phyloP scores from a whole-genome alignment of 371 early-diverging fungal genomes.

The Synchytrium microbalum region DNA sequence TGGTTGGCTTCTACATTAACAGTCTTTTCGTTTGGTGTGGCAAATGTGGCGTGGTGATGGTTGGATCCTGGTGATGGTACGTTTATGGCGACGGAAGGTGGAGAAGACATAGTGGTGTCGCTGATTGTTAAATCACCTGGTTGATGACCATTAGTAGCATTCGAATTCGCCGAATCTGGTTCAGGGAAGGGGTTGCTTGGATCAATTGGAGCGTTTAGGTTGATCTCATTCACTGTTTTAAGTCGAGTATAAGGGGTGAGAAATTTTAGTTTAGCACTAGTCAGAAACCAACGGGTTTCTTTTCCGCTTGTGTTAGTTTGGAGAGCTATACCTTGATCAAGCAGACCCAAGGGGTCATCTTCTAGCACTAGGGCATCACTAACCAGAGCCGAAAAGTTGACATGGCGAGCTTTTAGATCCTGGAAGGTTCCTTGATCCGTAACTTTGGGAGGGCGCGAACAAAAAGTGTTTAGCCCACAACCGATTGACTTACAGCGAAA shows the following conservation, averaged over 20 bases:
- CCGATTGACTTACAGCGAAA: background rate
- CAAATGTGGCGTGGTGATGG: background rate
- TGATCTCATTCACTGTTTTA: slow-evolving; percentile 27
- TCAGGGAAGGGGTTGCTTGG: background rate
- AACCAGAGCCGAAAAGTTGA: slow-evolving; percentile 37
- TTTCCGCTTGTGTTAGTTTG: slow-evolving; percentile 11
- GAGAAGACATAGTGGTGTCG: slow-evolving; percentile 17
- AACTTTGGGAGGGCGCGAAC: no score
- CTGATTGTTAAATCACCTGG: background rate
- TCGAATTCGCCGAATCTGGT: no score
- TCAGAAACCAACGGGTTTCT: no score
- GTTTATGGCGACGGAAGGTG: slow-evolving; percentile 25
- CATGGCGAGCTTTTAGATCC: slow-evolving; percentile 49
- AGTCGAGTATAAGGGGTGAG: background rate
- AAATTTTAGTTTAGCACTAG: no score
- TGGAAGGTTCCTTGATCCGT: slow-evolving; percentile 58
- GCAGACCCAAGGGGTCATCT: slow-evolving; percentile 33
- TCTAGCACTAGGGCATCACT: slow-evolving; percentile 33
- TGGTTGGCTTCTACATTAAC: slow-evolving; percentile 36
- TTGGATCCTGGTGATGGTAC: slow-evolving; percentile 9
- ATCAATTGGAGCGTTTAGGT: slow-evolving; percentile 13
- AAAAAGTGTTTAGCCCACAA: slow-evolving; percentile 2
- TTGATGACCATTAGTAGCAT: background rate
- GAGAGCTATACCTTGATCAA: slow-evolving; percentile 32
- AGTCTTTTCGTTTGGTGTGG: background rate